phyloP scores from a whole-genome alignment of 208 protist genomes.

The Tritrichomonas musculus region DNA sequence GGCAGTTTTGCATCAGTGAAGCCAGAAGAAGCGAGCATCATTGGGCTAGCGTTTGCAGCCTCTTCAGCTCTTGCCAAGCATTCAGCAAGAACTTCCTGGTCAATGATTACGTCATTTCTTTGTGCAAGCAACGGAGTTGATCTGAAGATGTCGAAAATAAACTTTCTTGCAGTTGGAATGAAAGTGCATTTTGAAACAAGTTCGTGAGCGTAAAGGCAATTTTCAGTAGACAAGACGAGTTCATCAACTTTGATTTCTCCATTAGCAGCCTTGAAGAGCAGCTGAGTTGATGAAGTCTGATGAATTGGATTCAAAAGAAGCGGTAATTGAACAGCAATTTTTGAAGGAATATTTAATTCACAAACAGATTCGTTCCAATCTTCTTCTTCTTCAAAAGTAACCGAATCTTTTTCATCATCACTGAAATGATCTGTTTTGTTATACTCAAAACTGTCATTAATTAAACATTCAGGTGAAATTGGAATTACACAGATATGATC shows the following conservation, averaged over 20 bases:
- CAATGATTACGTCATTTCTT: background rate
- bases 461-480: too few relatives aligned
- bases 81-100: background rate
- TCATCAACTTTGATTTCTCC: too few relatives aligned
- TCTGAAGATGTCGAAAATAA: background rate
- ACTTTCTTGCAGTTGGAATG: too few relatives aligned
- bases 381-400: background rate
- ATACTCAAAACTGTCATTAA: too few relatives aligned
- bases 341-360: background rate
- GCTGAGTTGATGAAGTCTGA: too few relatives aligned
- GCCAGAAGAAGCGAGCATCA: background rate
- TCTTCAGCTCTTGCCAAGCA: background rate
- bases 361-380: too few relatives aligned
- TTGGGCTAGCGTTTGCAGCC: too few relatives aligned
- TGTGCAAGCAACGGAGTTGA: background rate
- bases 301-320: background rate
- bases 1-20: background rate
- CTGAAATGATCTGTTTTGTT: background rate
- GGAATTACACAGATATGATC: background rate
- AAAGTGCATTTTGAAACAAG: too few relatives aligned
- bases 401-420: background rate
- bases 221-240: too few relatives aligned
- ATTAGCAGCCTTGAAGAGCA: too few relatives aligned
- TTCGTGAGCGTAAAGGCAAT: too few relatives aligned
- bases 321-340: background rate